Percentiles rank a stretch among this genome's conserved stretches.
These are phyloP conservation scores for Amyloporia xantha DNA, from an alignment of 768 basidiomycete genomes.

Conservation along the genomic window DNA sequence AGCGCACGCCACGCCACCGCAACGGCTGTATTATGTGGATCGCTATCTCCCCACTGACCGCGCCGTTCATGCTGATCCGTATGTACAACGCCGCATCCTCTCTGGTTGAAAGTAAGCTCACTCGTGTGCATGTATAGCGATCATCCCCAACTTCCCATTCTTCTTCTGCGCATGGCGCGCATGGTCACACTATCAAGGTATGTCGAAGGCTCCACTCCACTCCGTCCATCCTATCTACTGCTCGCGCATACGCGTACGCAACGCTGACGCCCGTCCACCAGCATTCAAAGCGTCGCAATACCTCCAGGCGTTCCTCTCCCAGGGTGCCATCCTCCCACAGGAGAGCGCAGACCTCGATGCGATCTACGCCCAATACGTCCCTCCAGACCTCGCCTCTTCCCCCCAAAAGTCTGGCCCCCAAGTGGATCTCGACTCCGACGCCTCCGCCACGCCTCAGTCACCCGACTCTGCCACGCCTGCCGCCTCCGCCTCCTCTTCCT, in stretches of 20 bases:
- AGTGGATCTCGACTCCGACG: neutral
- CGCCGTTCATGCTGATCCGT: slow-evolving; percentile 78
- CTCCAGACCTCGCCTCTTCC: slow-evolving; percentile 9
- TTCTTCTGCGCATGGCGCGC: slow-evolving; percentile 83
- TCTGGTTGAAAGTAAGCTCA: neutral
- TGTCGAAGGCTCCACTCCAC: neutral
- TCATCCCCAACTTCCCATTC: slow-evolving; percentile 80
- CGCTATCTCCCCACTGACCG: slow-evolving; percentile 58
- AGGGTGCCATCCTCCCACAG: slow-evolving; percentile 49
- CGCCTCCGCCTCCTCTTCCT: slow-evolving; percentile 10
- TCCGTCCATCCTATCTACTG: slow-evolving; percentile 1
- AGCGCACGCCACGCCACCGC: slow-evolving; percentile 56
- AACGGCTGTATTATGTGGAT: slow-evolving; percentile 65
- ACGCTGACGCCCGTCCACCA: slow-evolving; percentile 26
- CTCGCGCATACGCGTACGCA: neutral
- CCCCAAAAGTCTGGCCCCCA: neutral
- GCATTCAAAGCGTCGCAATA: slow-evolving; percentile 69
- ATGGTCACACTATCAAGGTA: slow-evolving; percentile 81
- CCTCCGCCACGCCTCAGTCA: neutral
- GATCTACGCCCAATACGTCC: slow-evolving; percentile 38
- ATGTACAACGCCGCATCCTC: slow-evolving; percentile 23
- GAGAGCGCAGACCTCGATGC: slow-evolving; percentile 47
- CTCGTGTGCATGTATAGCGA: slow-evolving; percentile 34
- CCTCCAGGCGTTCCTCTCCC: slow-evolving; percentile 51
- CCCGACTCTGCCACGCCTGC: too few species aligned